Conservation (phyloP, 1,139 yeast species). For the Protomyces lactucae-debilis region DNA sequence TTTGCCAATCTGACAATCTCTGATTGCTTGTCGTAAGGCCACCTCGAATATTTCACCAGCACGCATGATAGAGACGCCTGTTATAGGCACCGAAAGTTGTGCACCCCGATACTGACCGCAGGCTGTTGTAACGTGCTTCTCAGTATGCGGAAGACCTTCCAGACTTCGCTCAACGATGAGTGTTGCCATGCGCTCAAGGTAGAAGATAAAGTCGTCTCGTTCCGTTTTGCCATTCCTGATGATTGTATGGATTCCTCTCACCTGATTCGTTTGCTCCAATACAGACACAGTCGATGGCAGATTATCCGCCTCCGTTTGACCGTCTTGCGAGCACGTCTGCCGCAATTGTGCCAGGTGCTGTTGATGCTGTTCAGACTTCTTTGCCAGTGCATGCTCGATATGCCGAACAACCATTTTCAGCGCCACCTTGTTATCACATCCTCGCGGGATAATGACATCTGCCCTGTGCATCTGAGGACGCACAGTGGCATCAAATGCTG, state of each 20-base stretch:
- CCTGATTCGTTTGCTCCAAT: constrained; percentile 61
- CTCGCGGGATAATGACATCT: constrained; percentile 82
- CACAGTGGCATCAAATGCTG: constrained; percentile 74
- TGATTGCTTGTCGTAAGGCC: constrained; percentile 68
- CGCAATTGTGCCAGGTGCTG: constrained; percentile 53
- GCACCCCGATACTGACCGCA: constrained; percentile 45
- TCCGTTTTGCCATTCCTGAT: constrained; percentile 53
- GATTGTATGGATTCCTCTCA: constrained; percentile 66
- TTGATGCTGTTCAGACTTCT: constrained; percentile 64
- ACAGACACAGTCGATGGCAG: constrained; percentile 35
- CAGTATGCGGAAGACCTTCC: constrained; percentile 39
- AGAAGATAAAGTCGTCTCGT: constrained; percentile 76
- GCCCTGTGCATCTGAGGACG: constrained; percentile 76
- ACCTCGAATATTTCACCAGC: constrained; percentile 91
- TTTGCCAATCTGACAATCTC: constrained; percentile 75
- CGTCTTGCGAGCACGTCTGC: not conserved
- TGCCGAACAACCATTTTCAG: constrained; percentile 56
- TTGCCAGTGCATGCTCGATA: constrained; percentile 62
- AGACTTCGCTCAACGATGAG: constrained; percentile 58
- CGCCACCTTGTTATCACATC: constrained; percentile 76
- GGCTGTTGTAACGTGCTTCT: constrained; percentile 47
- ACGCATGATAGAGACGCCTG: constrained; percentile 74
- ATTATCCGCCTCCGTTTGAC: not conserved
- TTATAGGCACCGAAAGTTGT: constrained; percentile 43
- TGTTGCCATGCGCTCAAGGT: constrained; percentile 68